Conservation (phyloP, 768 basidiomycete species). For the Serendipita indica region DNA sequence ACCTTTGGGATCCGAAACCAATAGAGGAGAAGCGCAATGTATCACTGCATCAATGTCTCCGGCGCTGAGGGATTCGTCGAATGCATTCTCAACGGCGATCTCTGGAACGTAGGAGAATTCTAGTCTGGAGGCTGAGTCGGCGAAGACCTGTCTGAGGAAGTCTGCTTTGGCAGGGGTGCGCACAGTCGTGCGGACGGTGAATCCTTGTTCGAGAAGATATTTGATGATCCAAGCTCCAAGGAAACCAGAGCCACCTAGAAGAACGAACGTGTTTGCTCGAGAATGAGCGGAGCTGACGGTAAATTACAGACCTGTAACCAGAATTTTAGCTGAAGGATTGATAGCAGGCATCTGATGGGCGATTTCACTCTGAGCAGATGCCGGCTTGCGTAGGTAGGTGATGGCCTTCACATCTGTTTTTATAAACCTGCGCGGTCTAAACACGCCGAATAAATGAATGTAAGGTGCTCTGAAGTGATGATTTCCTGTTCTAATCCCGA, state of each 20-base stretch:
- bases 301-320: slow-evolving; percentile 10
- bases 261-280: neutral
- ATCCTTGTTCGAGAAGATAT: neutral
- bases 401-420: no score
- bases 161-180: neutral
- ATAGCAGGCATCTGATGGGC: neutral
- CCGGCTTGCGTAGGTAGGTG: no score
- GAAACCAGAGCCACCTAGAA: neutral
- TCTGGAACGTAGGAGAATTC: neutral
- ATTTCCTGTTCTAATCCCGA: no score
- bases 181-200: neutral
- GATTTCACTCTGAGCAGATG: no score
- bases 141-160: neutral
- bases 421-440: no score
- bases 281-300: neutral
- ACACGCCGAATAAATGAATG: no score
- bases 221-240: neutral
- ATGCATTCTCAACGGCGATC: slow-evolving; percentile 6
- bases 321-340: neutral
- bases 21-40: slow-evolving; percentile 17
- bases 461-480: no score
- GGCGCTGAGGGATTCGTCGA: slow-evolving; percentile 15
- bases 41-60: slow-evolving; percentile 15
- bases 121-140: neutral
- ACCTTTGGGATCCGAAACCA: neutral